Conservation (phyloP, 768 basidiomycete genomes). For the Suillus tomentosus region DNA sequence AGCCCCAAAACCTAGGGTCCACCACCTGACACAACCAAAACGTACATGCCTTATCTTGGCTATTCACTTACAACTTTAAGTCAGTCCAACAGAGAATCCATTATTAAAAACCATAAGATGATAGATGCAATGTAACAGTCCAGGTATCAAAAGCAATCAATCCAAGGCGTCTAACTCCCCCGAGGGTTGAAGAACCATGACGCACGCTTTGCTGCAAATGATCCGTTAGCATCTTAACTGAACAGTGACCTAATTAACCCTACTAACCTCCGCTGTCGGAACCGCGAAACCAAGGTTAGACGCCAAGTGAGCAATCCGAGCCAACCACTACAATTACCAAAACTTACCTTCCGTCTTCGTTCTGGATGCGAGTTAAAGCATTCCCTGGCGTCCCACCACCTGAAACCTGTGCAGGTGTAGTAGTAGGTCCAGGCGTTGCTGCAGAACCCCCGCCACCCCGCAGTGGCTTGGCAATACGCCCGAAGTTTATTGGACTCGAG, state of each 20-base stretch:
- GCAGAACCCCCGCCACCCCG: conserved; percentile 83
- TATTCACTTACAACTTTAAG: conserved; percentile 7
- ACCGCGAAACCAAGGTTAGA: conserved; percentile 21
- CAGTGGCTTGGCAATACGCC: conserved; percentile 95
- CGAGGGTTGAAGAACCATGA: conserved; percentile 94
- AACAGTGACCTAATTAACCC: conserved; percentile 13
- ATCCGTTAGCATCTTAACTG: conserved; percentile 33
- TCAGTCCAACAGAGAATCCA: conserved; percentile 19
- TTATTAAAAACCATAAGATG: conserved; percentile 32
- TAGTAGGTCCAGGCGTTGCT: conserved; percentile 40
- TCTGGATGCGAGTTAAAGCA: conserved; percentile 73
- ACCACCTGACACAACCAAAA: no score
- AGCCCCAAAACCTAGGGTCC: neutral
- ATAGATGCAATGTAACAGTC: conserved; percentile 28
- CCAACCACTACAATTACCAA: neutral
- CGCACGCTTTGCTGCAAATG: conserved; percentile 74
- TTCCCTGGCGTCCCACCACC: conserved; percentile 55
- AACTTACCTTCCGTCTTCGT: conserved; percentile 73
- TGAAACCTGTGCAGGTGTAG: conserved; percentile 43
- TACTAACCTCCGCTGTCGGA: conserved; percentile 38
- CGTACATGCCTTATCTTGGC: conserved; percentile 14
- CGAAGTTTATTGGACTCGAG: conserved; percentile 76
- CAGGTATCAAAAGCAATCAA: conserved; percentile 14
- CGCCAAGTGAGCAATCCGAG: conserved; percentile 19
- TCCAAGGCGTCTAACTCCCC: conserved; percentile 39